Evolutionary conservation across 768 basidiomycete species (phyloP), one percentile per base, ranked within the genome.

Genomic region (Termitomyces sp.): DNA sequence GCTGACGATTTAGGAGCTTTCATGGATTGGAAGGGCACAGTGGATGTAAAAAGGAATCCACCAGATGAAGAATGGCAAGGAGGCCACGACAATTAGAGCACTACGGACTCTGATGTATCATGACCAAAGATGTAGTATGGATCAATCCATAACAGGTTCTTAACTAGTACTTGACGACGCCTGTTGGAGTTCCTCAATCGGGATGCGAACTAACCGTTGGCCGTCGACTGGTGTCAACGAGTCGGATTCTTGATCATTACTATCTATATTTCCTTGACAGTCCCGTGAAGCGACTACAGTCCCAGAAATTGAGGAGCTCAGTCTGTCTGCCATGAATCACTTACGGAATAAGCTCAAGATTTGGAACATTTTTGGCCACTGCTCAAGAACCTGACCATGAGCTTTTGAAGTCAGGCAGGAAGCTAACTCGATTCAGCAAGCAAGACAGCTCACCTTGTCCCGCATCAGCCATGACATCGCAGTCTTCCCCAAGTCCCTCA

Each of bases 351-450:
- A 74, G 58, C 74, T 81, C 51, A 92, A 74, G 55, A 89, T 89
- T 63, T 84, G 81, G 66, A 92, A 91, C 90, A 92, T 92, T 68
- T 82, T 84, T 10, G 88, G 87, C 89, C 89, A 91, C 61, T 91
- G 88, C 58, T 84, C 84, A 28, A 90, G 79, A 4, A 91, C 88
- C 67, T 90, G 82, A 10, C 89, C 89, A 62, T 88, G 86, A 36
- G 87, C 89, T 91, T 16, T 40, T 43, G 62, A 35, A 26, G 44
- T 60, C 28, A 62, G 58, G 35, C 46, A 30, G 23, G 36, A 32
- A 57, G 23, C 5, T 10, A 43, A 7, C 41, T 20, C 16, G 8
- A 18, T 40, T 28, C 16, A 4, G 9, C 5, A 33, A n/a, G 40
- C 13, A 40, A 26, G 0, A 48, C 28, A 28, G 12, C 72, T 44